Evolutionary conservation across 108 stramenopile genomes (phyloP).

Genomic region (Cyclotella sp.): DNA sequence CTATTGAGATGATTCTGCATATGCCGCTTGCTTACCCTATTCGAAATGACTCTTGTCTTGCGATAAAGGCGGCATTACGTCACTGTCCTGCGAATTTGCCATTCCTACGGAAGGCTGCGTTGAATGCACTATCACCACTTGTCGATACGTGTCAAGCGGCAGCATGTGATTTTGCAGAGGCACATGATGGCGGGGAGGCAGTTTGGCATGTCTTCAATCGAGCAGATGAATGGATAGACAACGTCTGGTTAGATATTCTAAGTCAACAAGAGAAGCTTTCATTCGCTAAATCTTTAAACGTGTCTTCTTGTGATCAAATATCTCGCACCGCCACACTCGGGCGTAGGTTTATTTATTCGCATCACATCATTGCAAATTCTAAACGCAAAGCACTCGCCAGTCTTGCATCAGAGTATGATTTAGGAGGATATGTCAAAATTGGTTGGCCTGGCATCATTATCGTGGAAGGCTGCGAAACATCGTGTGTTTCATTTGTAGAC

Average conservation of each 20-base stretch:
- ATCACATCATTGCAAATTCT: constrained; percentile 86
- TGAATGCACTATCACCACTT: constrained; percentile 59
- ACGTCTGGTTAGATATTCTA: constrained; percentile 54
- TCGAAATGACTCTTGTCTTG: constrained; percentile 14
- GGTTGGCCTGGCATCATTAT: constrained; percentile 87
- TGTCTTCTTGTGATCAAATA: neutral
- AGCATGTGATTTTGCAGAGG: constrained; percentile 7
- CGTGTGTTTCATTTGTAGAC: constrained; percentile 67
- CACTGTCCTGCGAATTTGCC: constrained; percentile 29
- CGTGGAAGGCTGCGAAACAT: constrained; percentile 71
- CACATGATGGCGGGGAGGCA: constrained; percentile 63
- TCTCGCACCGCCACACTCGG: constrained; percentile 38
- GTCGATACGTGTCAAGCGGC: constrained; percentile 45
- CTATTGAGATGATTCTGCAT: constrained; percentile 49
- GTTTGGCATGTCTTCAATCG: constrained; percentile 63
- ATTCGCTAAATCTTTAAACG: neutral
- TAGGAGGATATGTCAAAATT: constrained; percentile 81
- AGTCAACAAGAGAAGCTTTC: neutral
- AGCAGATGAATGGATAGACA: constrained; percentile 77
- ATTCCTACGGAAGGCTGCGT: constrained; percentile 45
- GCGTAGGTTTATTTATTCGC: constrained; percentile 77
- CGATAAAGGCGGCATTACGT: constrained; percentile 15
- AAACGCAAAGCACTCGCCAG: constrained; percentile 69
- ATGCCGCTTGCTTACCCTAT: constrained; percentile 66
- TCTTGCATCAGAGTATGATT: constrained; percentile 59